These are phyloP conservation scores for Pharnaceum exiguum DNA, from an alignment of 148 eudicot genomes.

Conservation along the genomic window DNA sequence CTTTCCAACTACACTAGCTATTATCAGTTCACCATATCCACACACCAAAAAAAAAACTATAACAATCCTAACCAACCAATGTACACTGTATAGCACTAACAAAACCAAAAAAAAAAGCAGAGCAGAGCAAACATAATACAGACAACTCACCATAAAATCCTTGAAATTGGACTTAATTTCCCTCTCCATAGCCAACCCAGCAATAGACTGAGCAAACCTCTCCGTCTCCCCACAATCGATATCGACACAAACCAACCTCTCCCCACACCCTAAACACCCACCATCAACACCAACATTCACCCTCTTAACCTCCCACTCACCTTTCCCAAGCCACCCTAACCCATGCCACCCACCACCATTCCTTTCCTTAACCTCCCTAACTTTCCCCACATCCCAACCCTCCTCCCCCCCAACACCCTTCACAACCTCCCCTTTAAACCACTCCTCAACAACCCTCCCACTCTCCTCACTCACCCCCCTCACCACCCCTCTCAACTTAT, in stretches of 20 bases:
- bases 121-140: neutral
- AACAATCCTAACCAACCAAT: neutral
- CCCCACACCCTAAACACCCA: conserved; percentile 51
- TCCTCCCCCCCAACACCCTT: conserved; percentile 39
- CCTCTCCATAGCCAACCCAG: conserved; percentile 80
- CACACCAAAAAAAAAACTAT: too few species aligned
- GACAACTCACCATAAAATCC: conserved; percentile 61
- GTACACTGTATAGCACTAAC: neutral
- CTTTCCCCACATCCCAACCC: conserved; percentile 40
- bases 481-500: conserved; percentile 57
- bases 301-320: conserved; percentile 58
- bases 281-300: conserved; percentile 41
- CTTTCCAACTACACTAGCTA: too few species aligned
- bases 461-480: conserved; percentile 54
- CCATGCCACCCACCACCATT: conserved; percentile 99
- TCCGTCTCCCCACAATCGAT: conserved; percentile 67
- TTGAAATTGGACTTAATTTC: conserved; percentile 68
- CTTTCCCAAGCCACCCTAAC: conserved; percentile 83
- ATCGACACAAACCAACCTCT: conserved; percentile 77
- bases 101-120: neutral
- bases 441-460: conserved; percentile 40
- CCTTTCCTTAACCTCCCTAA: conserved; percentile 43
- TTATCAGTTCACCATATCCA: too few species aligned
- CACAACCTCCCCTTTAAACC: conserved; percentile 62
- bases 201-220: conserved; percentile 72